These are phyloP conservation scores for Claviceps paspali DNA, from an alignment of 2,329 filamentous ascomycete species.

Conservation along the genomic window DNA sequence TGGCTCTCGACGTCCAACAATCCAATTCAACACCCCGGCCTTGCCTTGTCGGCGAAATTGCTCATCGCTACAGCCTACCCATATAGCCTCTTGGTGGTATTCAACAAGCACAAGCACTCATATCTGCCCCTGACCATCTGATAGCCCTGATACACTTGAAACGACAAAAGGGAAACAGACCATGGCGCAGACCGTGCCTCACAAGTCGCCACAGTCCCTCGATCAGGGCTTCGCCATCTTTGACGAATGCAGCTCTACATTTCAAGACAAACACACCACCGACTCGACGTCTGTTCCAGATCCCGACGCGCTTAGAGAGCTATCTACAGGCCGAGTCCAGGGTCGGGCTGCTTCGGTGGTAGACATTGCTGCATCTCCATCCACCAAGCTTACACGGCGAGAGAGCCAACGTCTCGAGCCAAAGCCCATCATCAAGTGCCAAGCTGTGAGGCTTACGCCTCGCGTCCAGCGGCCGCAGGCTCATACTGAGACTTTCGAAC, in stretches of 20 bases:
- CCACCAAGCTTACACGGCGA: constrained; percentile 1
- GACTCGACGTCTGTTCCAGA: not conserved
- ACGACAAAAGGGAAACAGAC: not conserved
- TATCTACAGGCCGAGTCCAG: constrained; percentile 4
- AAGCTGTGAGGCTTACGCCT: constrained; percentile 8
- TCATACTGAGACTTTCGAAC: constrained; percentile 19
- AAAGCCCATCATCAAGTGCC: constrained; percentile 6
- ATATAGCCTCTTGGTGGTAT: no score
- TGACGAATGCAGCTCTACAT: not conserved
- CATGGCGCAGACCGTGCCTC: constrained; percentile 1
- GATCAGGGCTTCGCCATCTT: constrained; percentile 4
- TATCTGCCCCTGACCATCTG: constrained; percentile 1
- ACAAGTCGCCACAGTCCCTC: not conserved
- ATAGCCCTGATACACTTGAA: not conserved
- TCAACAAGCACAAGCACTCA: no score
- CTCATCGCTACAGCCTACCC: constrained; percentile 1
- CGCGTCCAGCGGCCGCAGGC: constrained; percentile 16
- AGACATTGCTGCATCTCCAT: not conserved
- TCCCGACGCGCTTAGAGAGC: constrained; percentile 4
- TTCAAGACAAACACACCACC: not conserved
- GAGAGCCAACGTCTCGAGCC: constrained; percentile 4
- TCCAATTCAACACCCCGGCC: not conserved
- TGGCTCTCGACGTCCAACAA: not conserved
- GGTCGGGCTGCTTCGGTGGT: not conserved
- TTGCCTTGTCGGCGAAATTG: constrained; percentile 4